A percentile compares a stretch with the other conserved stretches of the same genome.
phyloP scores from a whole-genome alignment of 2,329 filamentous ascomycete genomes.

The Fusarium tricinctum region DNA sequence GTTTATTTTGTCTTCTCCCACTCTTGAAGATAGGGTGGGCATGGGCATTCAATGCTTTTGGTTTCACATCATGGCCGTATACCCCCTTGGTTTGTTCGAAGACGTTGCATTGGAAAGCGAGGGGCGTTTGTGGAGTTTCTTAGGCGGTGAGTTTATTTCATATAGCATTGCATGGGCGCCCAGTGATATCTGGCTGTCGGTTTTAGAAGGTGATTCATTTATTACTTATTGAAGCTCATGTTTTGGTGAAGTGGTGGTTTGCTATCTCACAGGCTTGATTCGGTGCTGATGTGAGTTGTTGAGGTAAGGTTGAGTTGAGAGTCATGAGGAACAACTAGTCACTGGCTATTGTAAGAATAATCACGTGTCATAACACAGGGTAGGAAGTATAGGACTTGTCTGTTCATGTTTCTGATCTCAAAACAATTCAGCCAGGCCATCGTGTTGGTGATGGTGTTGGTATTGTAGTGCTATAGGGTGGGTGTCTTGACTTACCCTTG shows the following conservation, averaged over 20 bases:
- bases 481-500: background rate
- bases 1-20: background rate
- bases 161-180: constrained; percentile 40
- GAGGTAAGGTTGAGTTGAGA: background rate
- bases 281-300: background rate
- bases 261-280: background rate
- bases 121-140: constrained; percentile 43
- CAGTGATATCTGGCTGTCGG: constrained; percentile 21
- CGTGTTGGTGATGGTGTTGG: background rate
- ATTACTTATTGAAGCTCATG: background rate
- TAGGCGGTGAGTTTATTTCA: constrained; percentile 12
- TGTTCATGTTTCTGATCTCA: too few species aligned
- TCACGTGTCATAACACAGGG: too few species aligned
- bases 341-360: too few species aligned
- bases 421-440: too few species aligned
- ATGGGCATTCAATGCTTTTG: constrained; percentile 41
- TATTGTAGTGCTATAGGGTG: background rate
- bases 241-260: background rate
- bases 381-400: too few species aligned
- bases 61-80: constrained; percentile 46
- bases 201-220: constrained; percentile 33
- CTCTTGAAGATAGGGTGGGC: constrained; percentile 19
- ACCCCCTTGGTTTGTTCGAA: constrained; percentile 41
- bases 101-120: constrained; percentile 40
- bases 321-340: background rate